Conservation (phyloP, 176 grass and related monocot species). For the Rhynchospora tenuis region DNA sequence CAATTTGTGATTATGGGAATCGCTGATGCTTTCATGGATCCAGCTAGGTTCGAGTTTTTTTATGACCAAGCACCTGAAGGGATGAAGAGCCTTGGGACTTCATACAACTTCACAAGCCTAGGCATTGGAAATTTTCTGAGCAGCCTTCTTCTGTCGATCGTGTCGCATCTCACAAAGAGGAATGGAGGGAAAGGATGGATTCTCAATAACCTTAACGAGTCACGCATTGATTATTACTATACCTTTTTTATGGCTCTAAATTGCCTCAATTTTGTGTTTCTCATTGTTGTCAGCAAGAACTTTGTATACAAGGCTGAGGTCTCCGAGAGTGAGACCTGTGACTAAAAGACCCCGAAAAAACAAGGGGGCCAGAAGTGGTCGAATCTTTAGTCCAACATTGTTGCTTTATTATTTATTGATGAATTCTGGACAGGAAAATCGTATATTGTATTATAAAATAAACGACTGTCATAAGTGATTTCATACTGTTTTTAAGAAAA, state of each 20-base stretch:
- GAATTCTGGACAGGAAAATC: too few species aligned
- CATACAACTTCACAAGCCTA: constrained; percentile 65
- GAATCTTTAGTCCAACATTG: too few species aligned
- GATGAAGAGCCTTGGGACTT: constrained; percentile 89
- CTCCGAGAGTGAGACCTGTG: not conserved
- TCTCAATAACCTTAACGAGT: constrained; percentile 80
- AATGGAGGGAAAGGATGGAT: constrained; percentile 56
- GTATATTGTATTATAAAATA: too few species aligned
- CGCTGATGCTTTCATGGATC: constrained; percentile 74
- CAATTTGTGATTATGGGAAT: constrained; percentile 87
- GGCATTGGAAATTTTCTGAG: constrained; percentile 85
- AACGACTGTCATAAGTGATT: too few species aligned
- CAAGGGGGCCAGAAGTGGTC: too few species aligned
- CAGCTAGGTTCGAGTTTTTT: constrained; percentile 91
- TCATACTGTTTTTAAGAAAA: too few species aligned
- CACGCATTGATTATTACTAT: constrained; percentile 80
- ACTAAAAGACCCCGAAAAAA: too few species aligned
- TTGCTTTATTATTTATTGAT: too few species aligned
- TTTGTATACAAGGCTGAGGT: constrained; percentile 70
- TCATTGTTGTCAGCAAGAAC: constrained; percentile 50
- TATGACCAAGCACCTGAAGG: constrained; percentile 92
- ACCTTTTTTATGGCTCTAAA: constrained; percentile 68
- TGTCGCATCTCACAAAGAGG: constrained; percentile 42
- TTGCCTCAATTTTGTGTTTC: constrained; percentile 56
- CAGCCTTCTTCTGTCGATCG: constrained; percentile 53